Evolutionary conservation across 2,329 filamentous ascomycete species (phyloP).

Genomic region (Aspergillus ochraceoroseus): DNA sequence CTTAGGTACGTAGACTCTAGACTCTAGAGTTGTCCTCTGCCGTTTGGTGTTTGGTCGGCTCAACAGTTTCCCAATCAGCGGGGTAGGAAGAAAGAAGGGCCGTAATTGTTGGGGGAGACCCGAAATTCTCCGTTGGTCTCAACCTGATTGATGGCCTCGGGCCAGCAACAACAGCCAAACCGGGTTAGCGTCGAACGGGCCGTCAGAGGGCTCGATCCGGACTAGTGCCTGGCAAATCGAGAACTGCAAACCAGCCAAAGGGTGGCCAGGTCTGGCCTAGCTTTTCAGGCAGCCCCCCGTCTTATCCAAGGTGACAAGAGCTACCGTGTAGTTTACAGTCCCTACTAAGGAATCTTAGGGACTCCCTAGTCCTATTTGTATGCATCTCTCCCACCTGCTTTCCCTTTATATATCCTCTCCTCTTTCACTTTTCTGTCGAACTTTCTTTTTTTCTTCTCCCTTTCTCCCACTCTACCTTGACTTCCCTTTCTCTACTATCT

Average conservation of each 20-base stretch:
- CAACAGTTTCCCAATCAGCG: background rate
- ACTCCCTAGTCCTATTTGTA: too few species aligned
- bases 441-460: slow-evolving; percentile 5
- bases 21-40: too few species aligned
- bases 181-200: slow-evolving; percentile 7
- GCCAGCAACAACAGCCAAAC: slow-evolving; percentile 8
- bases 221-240: background rate
- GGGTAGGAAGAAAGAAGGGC: background rate
- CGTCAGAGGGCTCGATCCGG: slow-evolving; percentile 3
- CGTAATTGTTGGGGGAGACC: slow-evolving; percentile 18
- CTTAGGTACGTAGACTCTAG: too few species aligned
- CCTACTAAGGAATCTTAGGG: slow-evolving; percentile 2
- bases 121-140: slow-evolving; percentile 23
- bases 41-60: too few species aligned
- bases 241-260: background rate
- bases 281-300: background rate
- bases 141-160: slow-evolving; percentile 19
- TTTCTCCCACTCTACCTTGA: background rate
- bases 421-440: background rate
- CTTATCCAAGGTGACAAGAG: slow-evolving; percentile 8
- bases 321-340: slow-evolving; percentile 12
- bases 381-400: slow-evolving; percentile 22
- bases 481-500: background rate
- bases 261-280: background rate
- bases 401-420: slow-evolving; percentile 15